Base-by-base conservation (phyloP, 2,329 filamentous ascomycete genomes). In the Aspergillus pseudoterreus region DNA sequence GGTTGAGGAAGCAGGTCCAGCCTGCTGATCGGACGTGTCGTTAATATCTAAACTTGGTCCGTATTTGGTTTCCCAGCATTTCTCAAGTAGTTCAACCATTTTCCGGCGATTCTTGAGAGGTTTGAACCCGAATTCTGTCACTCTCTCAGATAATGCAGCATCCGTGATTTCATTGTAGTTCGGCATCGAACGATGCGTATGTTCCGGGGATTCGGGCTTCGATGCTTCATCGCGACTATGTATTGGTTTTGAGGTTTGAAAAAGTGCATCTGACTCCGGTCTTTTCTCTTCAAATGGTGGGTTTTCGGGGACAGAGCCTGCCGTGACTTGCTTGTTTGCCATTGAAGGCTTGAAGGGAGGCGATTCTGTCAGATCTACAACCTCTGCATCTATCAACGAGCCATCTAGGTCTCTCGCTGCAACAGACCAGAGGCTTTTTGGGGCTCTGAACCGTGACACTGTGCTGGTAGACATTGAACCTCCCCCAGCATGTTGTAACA, bases 111-210 rank as follows among this genome's bases (percentile, higher is more conserved):
- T 82, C 64, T 85, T 88, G 27, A 91, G 74, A 1, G 84, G 75
- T 63, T 91, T 92, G 70, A 92, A 91, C 0, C 86, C 86, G 61
- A 84, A 90, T 0, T 76, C 75, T 4, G 78, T 72, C 42, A 92
- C 72, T 61, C 86, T 79, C 50, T 78, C 81, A 2, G 82, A 73
- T 14, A 92, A 72, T 52, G 87, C 81, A 8, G 76, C 70, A 54
- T 86, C 84, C 3, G 84, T 84, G 52, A 82, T 84, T 0, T 79
- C 69, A 38, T 80, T 77, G 54, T 81, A 91, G 10, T 81, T 78
- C 2, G 87, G 86, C 44, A 73, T 76, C 42, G 53, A 41, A 19
- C 54, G 54, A 5, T 56, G 47, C 15, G 6, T 42, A 17, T 21
- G 5, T 42, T 42, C 15, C 39, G 14, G 9, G 6, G 15, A 19